Conservation (phyloP, 805 yeast genomes). For the Saccharomycopsis amapae region DNA sequence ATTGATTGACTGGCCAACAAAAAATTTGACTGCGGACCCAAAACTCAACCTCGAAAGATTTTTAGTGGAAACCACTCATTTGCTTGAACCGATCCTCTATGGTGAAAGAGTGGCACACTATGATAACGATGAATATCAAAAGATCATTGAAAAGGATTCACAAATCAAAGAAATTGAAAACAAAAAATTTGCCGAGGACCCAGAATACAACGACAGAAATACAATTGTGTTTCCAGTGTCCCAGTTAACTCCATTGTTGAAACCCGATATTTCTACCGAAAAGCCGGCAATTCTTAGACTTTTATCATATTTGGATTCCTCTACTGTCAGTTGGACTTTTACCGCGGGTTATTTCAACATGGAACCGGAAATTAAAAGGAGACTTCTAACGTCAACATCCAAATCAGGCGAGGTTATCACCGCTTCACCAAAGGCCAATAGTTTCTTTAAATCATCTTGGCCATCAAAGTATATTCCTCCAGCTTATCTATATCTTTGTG, state of each 20-base stretch:
- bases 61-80: conserved; percentile 45
- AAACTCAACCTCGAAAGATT: conserved; percentile 44
- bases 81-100: conserved; percentile 53
- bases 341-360: conserved; percentile 97
- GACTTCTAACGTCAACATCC: conserved; percentile 51
- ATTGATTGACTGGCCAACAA: conserved; percentile 63
- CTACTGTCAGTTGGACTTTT: conserved; percentile 65
- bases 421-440: conserved; percentile 91
- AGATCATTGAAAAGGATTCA: conserved; percentile 23
- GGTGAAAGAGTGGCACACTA: conserved; percentile 29
- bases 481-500: conserved; percentile 75
- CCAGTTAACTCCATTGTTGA: conserved; percentile 78
- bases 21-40: conserved; percentile 65
- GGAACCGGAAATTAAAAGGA: conserved; percentile 60
- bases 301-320: conserved; percentile 47
- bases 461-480: conserved; percentile 75
- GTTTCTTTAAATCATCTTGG: conserved; percentile 82
- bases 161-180: conserved; percentile 25
- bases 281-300: conserved; percentile 59
- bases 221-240: conserved; percentile 86
- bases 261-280: conserved; percentile 72
- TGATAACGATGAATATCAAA: conserved; percentile 17
- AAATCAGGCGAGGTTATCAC: conserved; percentile 63
- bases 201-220: conserved; percentile 31
- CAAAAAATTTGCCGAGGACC: conserved; percentile 23